These are phyloP conservation scores for Porogramme epimiltina DNA, from an alignment of 1,284 basidiomycete species.

Conservation along the genomic window DNA sequence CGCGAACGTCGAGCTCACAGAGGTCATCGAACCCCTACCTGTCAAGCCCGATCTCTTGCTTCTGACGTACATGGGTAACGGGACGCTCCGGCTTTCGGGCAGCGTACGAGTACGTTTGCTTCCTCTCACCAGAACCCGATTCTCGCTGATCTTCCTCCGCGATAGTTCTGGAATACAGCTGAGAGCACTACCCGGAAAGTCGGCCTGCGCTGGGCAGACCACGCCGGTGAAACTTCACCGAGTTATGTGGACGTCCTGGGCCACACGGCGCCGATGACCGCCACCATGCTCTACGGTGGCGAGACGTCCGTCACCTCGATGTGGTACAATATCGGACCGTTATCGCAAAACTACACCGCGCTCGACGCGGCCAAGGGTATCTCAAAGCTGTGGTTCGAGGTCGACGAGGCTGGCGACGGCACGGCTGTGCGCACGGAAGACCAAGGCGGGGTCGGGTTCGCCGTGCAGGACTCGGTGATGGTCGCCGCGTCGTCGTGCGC, in stretches of 20 bases:
- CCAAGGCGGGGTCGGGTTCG: slow-evolving; percentile 7
- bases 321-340: background rate
- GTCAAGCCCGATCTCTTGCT: slow-evolving; percentile 23
- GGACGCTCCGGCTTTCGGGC: slow-evolving; percentile 3
- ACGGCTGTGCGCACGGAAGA: background rate
- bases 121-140: background rate
- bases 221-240: background rate
- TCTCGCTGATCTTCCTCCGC: background rate
- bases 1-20: slow-evolving; percentile 20
- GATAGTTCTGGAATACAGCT: slow-evolving; percentile 2
- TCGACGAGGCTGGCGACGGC: slow-evolving; percentile 1
- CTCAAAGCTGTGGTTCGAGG: slow-evolving; percentile 10
- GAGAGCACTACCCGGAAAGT: background rate
- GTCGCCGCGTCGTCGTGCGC: background rate
- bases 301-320: background rate
- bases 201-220: slow-evolving; percentile 1
- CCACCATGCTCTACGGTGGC: background rate
- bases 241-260: background rate
- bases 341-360: background rate
- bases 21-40: slow-evolving; percentile 21
- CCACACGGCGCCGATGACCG: background rate
- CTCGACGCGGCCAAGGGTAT: background rate
- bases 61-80: slow-evolving; percentile 3
- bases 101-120: slow-evolving; percentile 6
- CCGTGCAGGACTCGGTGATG: slow-evolving; percentile 1